Percentiles rank a stretch among this genome's conserved stretches.
phyloP scores from a whole-genome alignment of 305 asterid genomes.

The Vinca major region DNA sequence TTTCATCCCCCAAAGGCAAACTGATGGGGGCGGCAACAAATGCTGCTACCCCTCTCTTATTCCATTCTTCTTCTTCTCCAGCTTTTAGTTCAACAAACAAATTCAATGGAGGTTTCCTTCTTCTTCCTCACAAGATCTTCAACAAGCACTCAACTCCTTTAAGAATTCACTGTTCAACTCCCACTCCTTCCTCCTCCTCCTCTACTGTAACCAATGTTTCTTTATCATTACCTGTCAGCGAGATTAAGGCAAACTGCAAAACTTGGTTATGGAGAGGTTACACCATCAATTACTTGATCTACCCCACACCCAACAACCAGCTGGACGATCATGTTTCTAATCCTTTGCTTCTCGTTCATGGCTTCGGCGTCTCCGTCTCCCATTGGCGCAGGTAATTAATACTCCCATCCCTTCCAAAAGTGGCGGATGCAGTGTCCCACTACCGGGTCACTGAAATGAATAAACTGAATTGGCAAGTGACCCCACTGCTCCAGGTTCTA shows the following conservation, averaged over 20 bases:
- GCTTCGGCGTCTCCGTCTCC: constrained; percentile 87
- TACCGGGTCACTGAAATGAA: too few species aligned
- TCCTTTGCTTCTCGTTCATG: constrained; percentile 74
- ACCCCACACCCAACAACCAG: constrained; percentile 20
- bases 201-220: not conserved
- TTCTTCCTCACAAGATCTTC: not conserved
- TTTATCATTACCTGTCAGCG: constrained; percentile 49
- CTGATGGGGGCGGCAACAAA: not conserved
- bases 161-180: too few species aligned
- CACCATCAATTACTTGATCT: constrained; percentile 53
- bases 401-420: too few species aligned
- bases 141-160: not conserved
- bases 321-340: constrained; percentile 23
- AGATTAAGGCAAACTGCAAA: constrained; percentile 45
- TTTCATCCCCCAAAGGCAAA: too few species aligned
- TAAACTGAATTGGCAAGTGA: too few species aligned
- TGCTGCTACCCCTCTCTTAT: not conserved
- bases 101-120: not conserved
- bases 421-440: too few species aligned
- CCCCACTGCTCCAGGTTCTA: too few species aligned
- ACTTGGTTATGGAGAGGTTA: constrained; percentile 78
- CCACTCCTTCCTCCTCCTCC: constrained; percentile 5
- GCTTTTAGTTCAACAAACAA: not conserved
- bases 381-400: constrained; percentile 75
- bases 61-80: not conserved